phyloP scores from a whole-genome alignment of 1,139 yeast genomes.

The Suhomyces chickasaworum region DNA sequence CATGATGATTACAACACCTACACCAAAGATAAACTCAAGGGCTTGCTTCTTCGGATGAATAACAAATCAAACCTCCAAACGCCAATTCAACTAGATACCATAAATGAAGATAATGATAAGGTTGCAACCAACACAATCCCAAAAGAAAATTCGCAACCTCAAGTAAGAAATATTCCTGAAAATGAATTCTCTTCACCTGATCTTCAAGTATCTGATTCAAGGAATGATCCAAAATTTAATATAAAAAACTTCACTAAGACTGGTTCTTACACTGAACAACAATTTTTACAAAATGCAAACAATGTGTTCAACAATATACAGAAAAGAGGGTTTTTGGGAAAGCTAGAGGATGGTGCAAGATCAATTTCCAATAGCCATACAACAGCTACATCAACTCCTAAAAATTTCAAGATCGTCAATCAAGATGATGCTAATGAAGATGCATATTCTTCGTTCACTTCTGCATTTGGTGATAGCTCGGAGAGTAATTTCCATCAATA shows the following conservation, averaged over 20 bases:
- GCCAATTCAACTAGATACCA: constrained; percentile 13
- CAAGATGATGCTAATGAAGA: constrained; percentile 21
- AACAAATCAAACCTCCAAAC: constrained; percentile 21
- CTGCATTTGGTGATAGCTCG: constrained; percentile 34
- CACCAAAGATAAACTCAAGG: constrained; percentile 41
- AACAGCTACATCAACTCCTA: constrained; percentile 46
- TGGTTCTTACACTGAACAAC: constrained; percentile 38
- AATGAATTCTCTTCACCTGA: not conserved
- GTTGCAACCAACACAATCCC: constrained; percentile 5
- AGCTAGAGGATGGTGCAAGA: constrained; percentile 5
- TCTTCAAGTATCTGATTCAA: constrained; percentile 3
- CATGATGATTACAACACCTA: constrained; percentile 44
- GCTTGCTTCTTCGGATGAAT: constrained; percentile 32
- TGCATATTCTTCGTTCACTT: constrained; percentile 40
- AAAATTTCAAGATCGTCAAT: constrained; percentile 25
- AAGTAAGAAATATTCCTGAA: not conserved
- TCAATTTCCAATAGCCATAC: constrained; percentile 21
- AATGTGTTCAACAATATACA: constrained; percentile 43
- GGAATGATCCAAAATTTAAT: constrained; percentile 29
- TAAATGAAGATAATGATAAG: constrained; percentile 8
- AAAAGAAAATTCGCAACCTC: not conserved
- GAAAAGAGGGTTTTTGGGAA: constrained; percentile 29
- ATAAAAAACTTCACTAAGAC: constrained; percentile 36
- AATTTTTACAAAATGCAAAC: constrained; percentile 43
- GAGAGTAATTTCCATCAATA: constrained; percentile 21